Evolutionary conservation across 2,329 filamentous ascomycete genomes (phyloP).

Genomic region (Ilyonectria sp.): DNA sequence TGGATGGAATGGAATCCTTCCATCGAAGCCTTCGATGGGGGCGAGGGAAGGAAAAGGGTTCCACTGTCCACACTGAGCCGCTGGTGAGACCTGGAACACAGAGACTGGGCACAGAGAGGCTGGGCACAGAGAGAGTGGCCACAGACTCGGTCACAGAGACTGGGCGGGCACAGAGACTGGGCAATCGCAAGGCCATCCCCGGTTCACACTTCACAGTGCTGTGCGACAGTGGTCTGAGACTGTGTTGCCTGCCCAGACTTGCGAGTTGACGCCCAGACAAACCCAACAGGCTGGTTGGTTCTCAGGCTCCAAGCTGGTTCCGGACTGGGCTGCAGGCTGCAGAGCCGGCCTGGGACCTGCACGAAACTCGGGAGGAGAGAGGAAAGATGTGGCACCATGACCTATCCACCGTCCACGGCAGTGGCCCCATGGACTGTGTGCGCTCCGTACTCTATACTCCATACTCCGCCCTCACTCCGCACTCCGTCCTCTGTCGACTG

Average conservation of each 20-base stretch:
- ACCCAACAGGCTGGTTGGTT: conserved; percentile 6
- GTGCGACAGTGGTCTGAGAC: conserved; percentile 10
- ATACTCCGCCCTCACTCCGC: background rate
- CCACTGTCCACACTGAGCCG: conserved; percentile 15
- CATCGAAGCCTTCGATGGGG: conserved; percentile 22
- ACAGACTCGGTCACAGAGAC: background rate
- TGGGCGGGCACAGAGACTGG: background rate
- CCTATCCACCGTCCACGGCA: conserved; percentile 8
- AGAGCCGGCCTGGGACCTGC: background rate
- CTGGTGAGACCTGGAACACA: conserved; percentile 1
- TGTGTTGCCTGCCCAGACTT: conserved; percentile 16
- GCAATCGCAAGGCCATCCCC: background rate
- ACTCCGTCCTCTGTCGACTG: background rate
- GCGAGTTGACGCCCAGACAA: conserved; percentile 14
- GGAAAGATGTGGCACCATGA: conserved; percentile 14
- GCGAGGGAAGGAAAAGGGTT: conserved; percentile 1
- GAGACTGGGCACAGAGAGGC: background rate
- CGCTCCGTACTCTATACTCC: background rate
- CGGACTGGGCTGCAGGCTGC: background rate
- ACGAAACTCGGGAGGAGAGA: background rate
- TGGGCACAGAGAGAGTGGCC: background rate
- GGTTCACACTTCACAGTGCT: conserved; percentile 5
- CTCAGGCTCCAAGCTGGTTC: conserved; percentile 5
- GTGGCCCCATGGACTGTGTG: conserved; percentile 10
- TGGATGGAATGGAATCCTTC: conserved; percentile 21